Evolutionary conservation across 805 yeast genomes (phyloP), one percentile per base, ranked within the genome.

Genomic region (Wickerhamomyces xylosicus): DNA sequence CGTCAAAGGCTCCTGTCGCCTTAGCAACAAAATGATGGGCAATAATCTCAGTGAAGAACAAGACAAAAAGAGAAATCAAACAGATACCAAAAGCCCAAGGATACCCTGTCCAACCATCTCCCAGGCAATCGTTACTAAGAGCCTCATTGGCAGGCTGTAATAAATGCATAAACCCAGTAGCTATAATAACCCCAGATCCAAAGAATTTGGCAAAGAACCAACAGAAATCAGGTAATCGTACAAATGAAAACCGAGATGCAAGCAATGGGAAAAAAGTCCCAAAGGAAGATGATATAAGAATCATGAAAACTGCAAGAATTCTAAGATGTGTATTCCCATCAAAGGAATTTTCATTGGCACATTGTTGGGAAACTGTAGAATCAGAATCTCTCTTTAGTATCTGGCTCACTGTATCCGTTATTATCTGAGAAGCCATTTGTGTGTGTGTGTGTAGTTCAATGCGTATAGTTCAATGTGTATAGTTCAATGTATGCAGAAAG

Each of bases 121-220:
- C 83, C 20, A 83, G 64, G 62, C 92, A 83, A 8, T 62, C 71
- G 34, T 71, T 52, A 1, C 67, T 52, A 34, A 83, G 62, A 3
- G 74, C 66, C 9, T 78, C 82, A 41, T 66, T 58, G 4, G 90
- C 90, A 0, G 86, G 90, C 44, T 73, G 67, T 41, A 84, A 58
- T 42, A 84, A 61, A 61, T 84, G 94, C 25, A 84, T 76, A 49
- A 84, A 80, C 0, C 89, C 85, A 1, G 94, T 84, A 13, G 90
- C 84, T 10, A 83, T 69, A 51, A 84, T 84, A 36, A 84, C 90
- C 40, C 94, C 94, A 3, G 89, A 79, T 44, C 94, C 94, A 54
- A 84, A 84, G 59, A 70, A 82, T 51, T 80, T 82, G 37, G 84
- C 77, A 36, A 77, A 55, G 53, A 79, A 78, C 58, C 79, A 80